These are phyloP conservation scores for Thielaviopsis populi DNA, from an alignment of 2,329 filamentous ascomycete species.

Conservation along the genomic window DNA sequence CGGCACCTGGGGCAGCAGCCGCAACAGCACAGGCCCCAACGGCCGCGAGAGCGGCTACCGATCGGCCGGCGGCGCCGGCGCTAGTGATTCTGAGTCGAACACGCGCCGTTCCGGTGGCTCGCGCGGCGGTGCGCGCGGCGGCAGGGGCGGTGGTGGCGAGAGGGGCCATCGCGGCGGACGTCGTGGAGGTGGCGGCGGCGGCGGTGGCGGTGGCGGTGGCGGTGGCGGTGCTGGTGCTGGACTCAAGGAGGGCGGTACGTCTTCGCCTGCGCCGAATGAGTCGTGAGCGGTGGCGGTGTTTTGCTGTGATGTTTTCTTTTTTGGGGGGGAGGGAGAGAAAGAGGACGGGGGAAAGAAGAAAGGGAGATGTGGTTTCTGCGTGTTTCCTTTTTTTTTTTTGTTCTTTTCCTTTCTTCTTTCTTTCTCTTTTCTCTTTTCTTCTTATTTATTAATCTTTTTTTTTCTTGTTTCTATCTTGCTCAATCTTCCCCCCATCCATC, in stretches of 20 bases:
- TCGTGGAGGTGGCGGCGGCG: constrained; percentile 37
- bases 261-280: constrained; percentile 35
- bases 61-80: constrained; percentile 54
- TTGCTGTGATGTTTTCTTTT: background rate
- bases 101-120: constrained; percentile 32
- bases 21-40: constrained; percentile 43
- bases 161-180: constrained; percentile 33
- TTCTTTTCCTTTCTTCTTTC: constrained; percentile 3
- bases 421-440: background rate
- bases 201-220: constrained; percentile 34
- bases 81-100: constrained; percentile 50
- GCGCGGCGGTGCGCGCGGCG: constrained; percentile 41
- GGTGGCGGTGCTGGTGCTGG: constrained; percentile 36
- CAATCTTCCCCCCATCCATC: background rate
- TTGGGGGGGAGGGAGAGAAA: background rate
- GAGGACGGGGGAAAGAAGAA: background rate
- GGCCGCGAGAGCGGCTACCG: constrained; percentile 59
- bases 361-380: background rate
- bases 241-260: constrained; percentile 42
- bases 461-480: background rate
- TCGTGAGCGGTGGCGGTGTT: constrained; percentile 16
- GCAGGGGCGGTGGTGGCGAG: constrained; percentile 35
- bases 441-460: constrained; percentile 1
- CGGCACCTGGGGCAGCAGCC: constrained; percentile 51
- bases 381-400: constrained; percentile 4